Evolutionary conservation across 1,284 basidiomycete genomes (phyloP), one percentile per base, ranked within the genome.

Genomic region (Irpex sp.): DNA sequence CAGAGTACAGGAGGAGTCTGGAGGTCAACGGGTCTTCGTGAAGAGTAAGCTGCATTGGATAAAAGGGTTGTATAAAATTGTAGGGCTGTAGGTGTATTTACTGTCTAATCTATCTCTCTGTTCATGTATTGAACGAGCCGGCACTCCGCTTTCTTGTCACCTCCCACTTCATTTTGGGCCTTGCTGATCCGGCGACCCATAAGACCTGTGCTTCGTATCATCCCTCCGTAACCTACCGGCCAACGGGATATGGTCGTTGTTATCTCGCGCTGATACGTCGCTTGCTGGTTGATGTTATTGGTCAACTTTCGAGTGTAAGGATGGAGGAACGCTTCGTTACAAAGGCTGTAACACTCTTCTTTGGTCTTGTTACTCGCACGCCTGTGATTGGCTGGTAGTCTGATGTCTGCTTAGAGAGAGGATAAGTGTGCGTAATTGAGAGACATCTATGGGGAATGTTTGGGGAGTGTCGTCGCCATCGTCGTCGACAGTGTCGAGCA

Each of bases 1-100:
- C 75, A 21, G 79, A 83, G 69, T 78, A 77, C 71, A 75, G 75
- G 57, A 71, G 57, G 63, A 67, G 61, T 58, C 54, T 61, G 6
- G 69, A 66, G 36, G 60, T 49, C 44, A 34, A 56, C 48, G 59
- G 59, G n/a, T 9, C 17, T 9, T 52, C 17, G 31, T 56, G 31
- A 37, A 19, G 51, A 52, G 3, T 7, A 26, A 2, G 3, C 3
- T 52, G 6, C 6, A 52, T 9, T n/a, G 15, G 17, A 52, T 19
- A 3, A 56, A 56, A 31, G 21, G 31, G 31, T 34, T 26, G 54
- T 56, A 15, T 31, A 56, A 26, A 31, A 31, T 34, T 56, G 49
- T 52, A 56, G 54, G 13, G 15, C 34, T 31, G 13, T 37, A 37
- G 34, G 54, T 56, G 34, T 56, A 56, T 56, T 56, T 56, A 56